Evolutionary conservation across 805 yeast genomes (phyloP).

Genomic region (Myxozyma udenii): DNA sequence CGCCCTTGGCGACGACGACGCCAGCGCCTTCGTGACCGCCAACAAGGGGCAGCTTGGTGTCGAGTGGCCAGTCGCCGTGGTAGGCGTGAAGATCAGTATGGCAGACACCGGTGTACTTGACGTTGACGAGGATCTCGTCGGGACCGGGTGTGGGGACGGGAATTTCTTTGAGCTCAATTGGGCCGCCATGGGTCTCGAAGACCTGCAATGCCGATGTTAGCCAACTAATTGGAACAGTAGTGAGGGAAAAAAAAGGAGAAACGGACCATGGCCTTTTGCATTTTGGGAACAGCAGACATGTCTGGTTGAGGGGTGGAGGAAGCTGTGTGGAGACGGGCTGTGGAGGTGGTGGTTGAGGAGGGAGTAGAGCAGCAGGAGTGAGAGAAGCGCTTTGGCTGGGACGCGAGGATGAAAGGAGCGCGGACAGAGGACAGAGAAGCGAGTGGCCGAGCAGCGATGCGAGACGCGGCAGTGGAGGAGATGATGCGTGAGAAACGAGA

Average conservation of each 20-base stretch:
- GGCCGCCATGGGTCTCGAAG: constrained; percentile 28
- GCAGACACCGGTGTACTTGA: constrained; percentile 87
- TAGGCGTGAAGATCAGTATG: constrained; percentile 93
- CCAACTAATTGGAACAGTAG: background rate
- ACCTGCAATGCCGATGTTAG: constrained; percentile 3
- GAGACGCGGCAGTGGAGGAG: background rate
- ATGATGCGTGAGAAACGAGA: background rate
- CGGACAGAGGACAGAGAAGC: background rate
- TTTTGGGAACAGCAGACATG: background rate
- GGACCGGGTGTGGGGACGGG: constrained; percentile 78
- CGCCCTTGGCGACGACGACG: constrained; percentile 72
- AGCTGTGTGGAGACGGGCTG: background rate
- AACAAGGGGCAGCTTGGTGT: constrained; percentile 67
- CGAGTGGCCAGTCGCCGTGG: constrained; percentile 89
- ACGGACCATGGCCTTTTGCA: background rate
- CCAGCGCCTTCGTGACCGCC: constrained; percentile 93
- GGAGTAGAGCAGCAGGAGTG: too few relatives aligned
- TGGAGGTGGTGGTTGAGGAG: too few relatives aligned
- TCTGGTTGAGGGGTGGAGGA: too few relatives aligned
- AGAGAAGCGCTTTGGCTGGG: too few relatives aligned
- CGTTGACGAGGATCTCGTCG: constrained; percentile 73
- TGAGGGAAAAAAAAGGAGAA: too few relatives aligned
- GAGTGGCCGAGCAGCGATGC: background rate
- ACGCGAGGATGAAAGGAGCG: too few relatives aligned
- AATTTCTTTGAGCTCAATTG: constrained; percentile 57